Conservation (phyloP, 176 grass and related monocot genomes). For the Raddia guianensis region DNA sequence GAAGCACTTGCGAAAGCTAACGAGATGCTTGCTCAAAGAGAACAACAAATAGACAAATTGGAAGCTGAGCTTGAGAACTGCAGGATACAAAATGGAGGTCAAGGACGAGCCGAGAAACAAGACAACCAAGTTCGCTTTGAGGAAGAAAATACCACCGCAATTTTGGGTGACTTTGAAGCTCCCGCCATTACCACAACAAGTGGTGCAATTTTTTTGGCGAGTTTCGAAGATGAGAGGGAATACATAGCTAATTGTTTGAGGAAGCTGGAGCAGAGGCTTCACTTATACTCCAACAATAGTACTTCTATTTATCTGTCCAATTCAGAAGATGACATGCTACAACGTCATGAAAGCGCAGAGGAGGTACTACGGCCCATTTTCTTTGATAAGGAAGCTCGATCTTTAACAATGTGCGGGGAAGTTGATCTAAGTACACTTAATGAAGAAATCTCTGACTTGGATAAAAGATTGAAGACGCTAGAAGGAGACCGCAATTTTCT, state of each 20-base stretch:
- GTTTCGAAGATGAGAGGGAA: constrained; percentile 61
- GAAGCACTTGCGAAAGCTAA: constrained; percentile 68
- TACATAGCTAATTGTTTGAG: constrained; percentile 57
- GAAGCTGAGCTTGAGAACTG: constrained; percentile 66
- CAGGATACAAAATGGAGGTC: constrained; percentile 41
- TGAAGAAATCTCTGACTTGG: constrained; percentile 55
- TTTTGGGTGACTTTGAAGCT: not conserved
- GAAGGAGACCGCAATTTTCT: constrained; percentile 67
- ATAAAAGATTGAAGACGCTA: constrained; percentile 58
- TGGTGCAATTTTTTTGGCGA: not conserved
- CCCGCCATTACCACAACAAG: no score
- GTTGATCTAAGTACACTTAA: constrained; percentile 47
- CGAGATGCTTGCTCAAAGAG: constrained; percentile 71
- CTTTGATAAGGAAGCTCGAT: constrained; percentile 27
- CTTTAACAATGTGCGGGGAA: not conserved
- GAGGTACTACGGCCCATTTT: constrained; percentile 8
- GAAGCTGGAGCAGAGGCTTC: constrained; percentile 64
- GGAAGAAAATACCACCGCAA: constrained; percentile 14
- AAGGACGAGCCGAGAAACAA: constrained; percentile 22
- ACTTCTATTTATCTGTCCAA: constrained; percentile 42
- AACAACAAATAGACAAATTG: constrained; percentile 74
- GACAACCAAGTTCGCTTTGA: constrained; percentile 10
- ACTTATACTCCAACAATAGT: constrained; percentile 57
- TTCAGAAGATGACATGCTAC: constrained; percentile 23
- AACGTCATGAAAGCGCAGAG: not conserved